phyloP scores from a whole-genome alignment of 2,329 filamentous ascomycete genomes.

The Cadophora malorum region DNA sequence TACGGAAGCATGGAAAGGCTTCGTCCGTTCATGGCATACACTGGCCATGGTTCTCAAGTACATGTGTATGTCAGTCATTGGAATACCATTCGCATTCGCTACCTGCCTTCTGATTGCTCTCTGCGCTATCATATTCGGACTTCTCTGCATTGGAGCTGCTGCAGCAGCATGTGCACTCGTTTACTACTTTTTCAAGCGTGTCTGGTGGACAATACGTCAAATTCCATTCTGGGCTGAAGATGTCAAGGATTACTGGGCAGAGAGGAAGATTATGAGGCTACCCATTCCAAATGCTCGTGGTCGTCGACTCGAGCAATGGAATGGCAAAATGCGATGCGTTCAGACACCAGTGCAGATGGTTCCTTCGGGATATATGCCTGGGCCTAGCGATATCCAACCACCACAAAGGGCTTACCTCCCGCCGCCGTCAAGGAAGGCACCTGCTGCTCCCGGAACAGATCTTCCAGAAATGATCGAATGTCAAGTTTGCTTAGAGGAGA shows the following conservation, averaged over 20 bases:
- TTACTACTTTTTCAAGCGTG: slow-evolving; percentile 15
- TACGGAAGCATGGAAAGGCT: slow-evolving; percentile 28
- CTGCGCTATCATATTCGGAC: slow-evolving; percentile 22
- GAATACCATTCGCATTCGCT: slow-evolving; percentile 29
- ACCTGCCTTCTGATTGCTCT: slow-evolving; percentile 25
- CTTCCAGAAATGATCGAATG: slow-evolving; percentile 28
- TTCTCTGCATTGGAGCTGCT: slow-evolving; percentile 21
- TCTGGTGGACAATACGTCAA: slow-evolving; percentile 6
- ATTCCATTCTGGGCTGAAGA: slow-evolving; percentile 26
- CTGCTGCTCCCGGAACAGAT: slow-evolving; percentile 13
- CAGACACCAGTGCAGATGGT: slow-evolving; percentile 19
- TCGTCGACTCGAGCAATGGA: slow-evolving; percentile 18
- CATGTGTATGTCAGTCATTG: slow-evolving; percentile 33
- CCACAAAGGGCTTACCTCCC: slow-evolving; percentile 23
- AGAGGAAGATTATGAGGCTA: slow-evolving; percentile 16
- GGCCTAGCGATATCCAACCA: slow-evolving; percentile 9
- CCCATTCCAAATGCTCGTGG: slow-evolving; percentile 16
- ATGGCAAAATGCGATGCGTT: slow-evolving; percentile 1
- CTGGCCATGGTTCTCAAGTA: slow-evolving; percentile 31
- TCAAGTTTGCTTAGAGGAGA: slow-evolving; percentile 30
- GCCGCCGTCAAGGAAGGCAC: not conserved
- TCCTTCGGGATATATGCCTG: slow-evolving; percentile 20
- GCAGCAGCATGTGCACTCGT: slow-evolving; percentile 11
- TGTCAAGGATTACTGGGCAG: slow-evolving; percentile 10
- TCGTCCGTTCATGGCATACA: slow-evolving; percentile 31